Percentiles rank a stretch among this genome's conserved stretches.
These are phyloP conservation scores for Venturia carpophila DNA, from an alignment of 2,329 filamentous ascomycete genomes.

Conservation along the genomic window DNA sequence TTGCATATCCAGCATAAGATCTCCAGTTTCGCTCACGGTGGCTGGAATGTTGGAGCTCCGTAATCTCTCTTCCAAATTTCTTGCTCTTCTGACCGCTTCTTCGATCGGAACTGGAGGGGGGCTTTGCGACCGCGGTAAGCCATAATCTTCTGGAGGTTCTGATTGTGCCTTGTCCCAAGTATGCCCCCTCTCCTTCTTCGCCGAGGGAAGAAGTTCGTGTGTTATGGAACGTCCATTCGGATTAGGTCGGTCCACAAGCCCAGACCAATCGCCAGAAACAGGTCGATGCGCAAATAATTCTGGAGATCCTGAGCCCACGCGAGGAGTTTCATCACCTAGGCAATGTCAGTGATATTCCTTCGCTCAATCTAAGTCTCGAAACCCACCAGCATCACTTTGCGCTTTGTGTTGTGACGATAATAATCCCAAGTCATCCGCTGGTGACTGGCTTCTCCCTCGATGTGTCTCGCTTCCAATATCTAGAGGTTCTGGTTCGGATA, in stretches of 20 bases:
- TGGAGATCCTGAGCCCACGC: background rate
- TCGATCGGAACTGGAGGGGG: slow-evolving; percentile 63
- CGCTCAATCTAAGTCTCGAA: background rate
- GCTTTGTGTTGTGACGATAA: background rate
- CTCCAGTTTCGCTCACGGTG: slow-evolving; percentile 83
- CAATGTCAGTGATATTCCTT: background rate
- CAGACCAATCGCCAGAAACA: slow-evolving; percentile 19
- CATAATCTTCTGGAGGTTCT: slow-evolving; percentile 12
- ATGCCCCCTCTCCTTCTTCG: slow-evolving; percentile 33
- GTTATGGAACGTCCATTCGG: slow-evolving; percentile 43
- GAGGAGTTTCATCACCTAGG: slow-evolving; percentile 12
- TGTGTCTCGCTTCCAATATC: slow-evolving; percentile 40
- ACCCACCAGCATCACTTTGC: background rate
- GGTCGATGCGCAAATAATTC: slow-evolving; percentile 3
- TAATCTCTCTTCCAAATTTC: slow-evolving; percentile 77
- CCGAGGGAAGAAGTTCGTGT: slow-evolving; percentile 45
- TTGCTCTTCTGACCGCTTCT: slow-evolving; percentile 76
- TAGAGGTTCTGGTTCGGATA: slow-evolving; percentile 64
- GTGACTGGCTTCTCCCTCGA: slow-evolving; percentile 14
- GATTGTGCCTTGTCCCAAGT: slow-evolving; percentile 23
- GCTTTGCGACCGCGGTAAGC: slow-evolving; percentile 46
- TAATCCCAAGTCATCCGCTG: background rate
- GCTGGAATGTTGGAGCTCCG: slow-evolving; percentile 87
- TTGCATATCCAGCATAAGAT: slow-evolving; percentile 97
- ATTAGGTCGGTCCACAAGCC: slow-evolving; percentile 25